phyloP scores from a whole-genome alignment of 305 asterid species.

The Fraxinus sp. region DNA sequence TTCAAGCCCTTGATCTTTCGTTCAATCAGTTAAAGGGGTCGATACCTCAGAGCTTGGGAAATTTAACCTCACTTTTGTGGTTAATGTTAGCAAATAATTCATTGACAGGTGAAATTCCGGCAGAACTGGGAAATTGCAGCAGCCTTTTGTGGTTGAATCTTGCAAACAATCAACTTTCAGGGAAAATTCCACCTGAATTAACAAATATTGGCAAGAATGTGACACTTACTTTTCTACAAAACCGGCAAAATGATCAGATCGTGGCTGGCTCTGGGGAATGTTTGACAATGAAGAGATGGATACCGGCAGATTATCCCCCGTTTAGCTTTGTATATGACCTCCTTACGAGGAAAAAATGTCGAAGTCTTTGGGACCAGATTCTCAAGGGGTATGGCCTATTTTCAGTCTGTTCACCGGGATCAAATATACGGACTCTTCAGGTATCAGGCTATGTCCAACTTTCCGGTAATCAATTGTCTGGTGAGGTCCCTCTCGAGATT shows the following conservation, averaged over 20 bases:
- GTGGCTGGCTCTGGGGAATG: slow-evolving; percentile 84
- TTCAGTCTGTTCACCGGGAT: slow-evolving; percentile 65
- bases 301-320: slow-evolving; percentile 91
- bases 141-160: slow-evolving; percentile 86
- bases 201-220: slow-evolving; percentile 58
- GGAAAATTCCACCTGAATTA: slow-evolving; percentile 54
- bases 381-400: slow-evolving; percentile 78
- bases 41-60: slow-evolving; percentile 72
- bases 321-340: slow-evolving; percentile 72
- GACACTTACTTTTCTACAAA: slow-evolving; percentile 53
- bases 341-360: slow-evolving; percentile 72
- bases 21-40: slow-evolving; percentile 59
- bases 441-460: slow-evolving; percentile 82
- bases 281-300: slow-evolving; percentile 82
- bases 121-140: slow-evolving; percentile 73
- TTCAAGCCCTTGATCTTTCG: slow-evolving; percentile 86
- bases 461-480: slow-evolving; percentile 57
- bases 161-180: slow-evolving; percentile 64
- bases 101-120: slow-evolving; percentile 65
- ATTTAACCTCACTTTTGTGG: slow-evolving; percentile 69
- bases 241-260: slow-evolving; percentile 39
- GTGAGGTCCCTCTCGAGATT: slow-evolving; percentile 62
- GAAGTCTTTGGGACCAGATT: slow-evolving; percentile 63
- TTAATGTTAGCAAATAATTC: slow-evolving; percentile 84
- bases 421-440: slow-evolving; percentile 45